A percentile compares a stretch with the other conserved stretches of the same genome.
These are phyloP conservation scores for Fusarium nisikadoi DNA, from an alignment of 2,329 filamentous ascomycete species.

Conservation along the genomic window DNA sequence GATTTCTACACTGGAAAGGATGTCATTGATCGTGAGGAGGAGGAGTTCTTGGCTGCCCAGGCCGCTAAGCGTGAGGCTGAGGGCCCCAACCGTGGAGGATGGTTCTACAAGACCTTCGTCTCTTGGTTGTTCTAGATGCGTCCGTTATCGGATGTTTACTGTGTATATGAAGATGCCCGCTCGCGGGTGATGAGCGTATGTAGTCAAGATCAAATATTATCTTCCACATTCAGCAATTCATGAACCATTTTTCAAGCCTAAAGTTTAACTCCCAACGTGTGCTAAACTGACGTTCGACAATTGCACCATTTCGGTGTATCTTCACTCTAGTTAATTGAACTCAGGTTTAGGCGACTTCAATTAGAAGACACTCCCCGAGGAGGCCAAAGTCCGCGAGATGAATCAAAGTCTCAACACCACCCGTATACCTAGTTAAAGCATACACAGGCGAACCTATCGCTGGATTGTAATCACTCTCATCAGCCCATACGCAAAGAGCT, in stretches of 20 bases:
- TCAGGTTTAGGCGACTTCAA: too few species aligned
- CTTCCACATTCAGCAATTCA: background rate
- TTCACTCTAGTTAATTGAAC: too few species aligned
- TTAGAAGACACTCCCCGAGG: fast-evolving
- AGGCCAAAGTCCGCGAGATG: background rate
- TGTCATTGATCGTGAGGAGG: conserved; percentile 77
- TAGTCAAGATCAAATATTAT: conserved; percentile 25
- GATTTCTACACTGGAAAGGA: conserved; percentile 81
- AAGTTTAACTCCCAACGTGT: fast-evolving
- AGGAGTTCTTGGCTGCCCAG: conserved; percentile 67
- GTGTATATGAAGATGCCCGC: conserved; percentile 8
- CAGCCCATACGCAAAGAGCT: too few species aligned
- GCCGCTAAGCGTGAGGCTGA: conserved; percentile 43
- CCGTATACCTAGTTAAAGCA: background rate
- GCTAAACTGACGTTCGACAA: background rate
- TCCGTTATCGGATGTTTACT: background rate
- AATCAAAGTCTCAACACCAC: background rate
- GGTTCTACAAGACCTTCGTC: conserved; percentile 53
- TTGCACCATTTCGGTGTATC: background rate
- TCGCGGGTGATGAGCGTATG: conserved; percentile 22
- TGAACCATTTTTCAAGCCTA: background rate
- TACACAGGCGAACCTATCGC: fast-evolving
- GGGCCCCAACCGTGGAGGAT: conserved; percentile 42
- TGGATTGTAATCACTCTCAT: background rate
- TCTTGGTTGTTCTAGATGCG: conserved; percentile 51